These are phyloP conservation scores for Quercus engelmannii DNA, from an alignment of 306 rosid species.

Conservation along the genomic window DNA sequence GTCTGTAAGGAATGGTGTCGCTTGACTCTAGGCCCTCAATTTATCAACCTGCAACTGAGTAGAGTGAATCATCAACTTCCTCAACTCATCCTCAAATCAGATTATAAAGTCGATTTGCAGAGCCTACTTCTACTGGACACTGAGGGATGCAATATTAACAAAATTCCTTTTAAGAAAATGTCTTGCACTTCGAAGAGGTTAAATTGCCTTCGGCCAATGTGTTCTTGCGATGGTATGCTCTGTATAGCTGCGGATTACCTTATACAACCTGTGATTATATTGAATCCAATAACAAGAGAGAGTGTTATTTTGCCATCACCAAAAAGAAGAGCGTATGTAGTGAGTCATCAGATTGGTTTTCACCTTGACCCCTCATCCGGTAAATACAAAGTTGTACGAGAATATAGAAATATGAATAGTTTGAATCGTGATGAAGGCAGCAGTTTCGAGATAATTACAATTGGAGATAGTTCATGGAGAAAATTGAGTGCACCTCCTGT, in stretches of 20 bases:
- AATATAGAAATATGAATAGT: background rate
- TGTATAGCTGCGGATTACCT: background rate
- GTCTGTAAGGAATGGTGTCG: background rate
- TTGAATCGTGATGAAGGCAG: background rate
- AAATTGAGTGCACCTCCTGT: background rate
- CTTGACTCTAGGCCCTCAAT: background rate
- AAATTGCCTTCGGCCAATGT: background rate
- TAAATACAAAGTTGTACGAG: slow-evolving; percentile 1
- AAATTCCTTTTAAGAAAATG: background rate
- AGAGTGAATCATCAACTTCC: background rate
- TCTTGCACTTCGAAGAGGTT: background rate
- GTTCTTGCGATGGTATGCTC: background rate
- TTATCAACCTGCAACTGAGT: background rate
- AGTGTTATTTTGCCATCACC: background rate
- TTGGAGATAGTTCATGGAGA: background rate
- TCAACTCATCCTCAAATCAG: background rate
- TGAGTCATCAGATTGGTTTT: background rate
- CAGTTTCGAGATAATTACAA: background rate
- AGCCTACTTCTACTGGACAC: background rate
- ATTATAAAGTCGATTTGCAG: background rate
- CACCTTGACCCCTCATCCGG: background rate
- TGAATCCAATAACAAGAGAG: background rate
- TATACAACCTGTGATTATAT: background rate
- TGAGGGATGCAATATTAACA: background rate
- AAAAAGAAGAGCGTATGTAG: background rate